phyloP scores from a whole-genome alignment of 306 rosid species.

The Malus orientalis region DNA sequence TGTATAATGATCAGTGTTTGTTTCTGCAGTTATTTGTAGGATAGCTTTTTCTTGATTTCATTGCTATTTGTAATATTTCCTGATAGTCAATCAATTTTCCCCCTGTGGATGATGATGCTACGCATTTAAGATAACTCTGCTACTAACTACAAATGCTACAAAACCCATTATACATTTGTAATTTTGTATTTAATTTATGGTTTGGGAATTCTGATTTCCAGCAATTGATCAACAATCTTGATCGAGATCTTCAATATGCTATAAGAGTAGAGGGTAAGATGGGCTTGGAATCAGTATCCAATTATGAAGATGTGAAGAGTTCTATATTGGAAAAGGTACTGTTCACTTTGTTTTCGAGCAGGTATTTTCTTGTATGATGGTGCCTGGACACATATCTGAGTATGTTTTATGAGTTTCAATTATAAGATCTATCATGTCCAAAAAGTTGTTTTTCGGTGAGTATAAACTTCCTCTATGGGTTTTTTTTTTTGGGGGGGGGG shows the following conservation, averaged over 20 bases:
- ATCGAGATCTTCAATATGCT: slow-evolving; percentile 94
- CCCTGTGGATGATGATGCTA: background rate
- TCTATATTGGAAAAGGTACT: slow-evolving; percentile 83
- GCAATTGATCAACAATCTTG: slow-evolving; percentile 79
- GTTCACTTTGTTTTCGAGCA: slow-evolving; percentile 15
- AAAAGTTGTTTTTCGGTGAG: background rate
- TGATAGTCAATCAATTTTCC: background rate
- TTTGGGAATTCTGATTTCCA: slow-evolving; percentile 31
- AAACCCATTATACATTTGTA: background rate
- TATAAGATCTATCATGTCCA: slow-evolving; percentile 1
- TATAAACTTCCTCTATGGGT: background rate
- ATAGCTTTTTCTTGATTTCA: background rate
- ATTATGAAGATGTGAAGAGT: slow-evolving; percentile 82
- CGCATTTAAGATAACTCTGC: no score
- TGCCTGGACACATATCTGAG: slow-evolving; percentile 5
- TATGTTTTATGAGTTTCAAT: slow-evolving; percentile 3
- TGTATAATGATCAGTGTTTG: background rate
- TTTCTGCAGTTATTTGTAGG: background rate
- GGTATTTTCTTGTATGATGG: background rate
- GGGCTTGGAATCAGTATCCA: slow-evolving; percentile 72
- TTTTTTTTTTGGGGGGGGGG: background rate
- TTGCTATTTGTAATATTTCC: background rate
- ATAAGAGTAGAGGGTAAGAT: slow-evolving; percentile 87
- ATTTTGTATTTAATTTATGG: slow-evolving; percentile 25
- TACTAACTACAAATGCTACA: slow-evolving; percentile 8